phyloP scores from a whole-genome alignment of 495 filamentous ascomycete genomes.

The Xylaria intraflava region DNA sequence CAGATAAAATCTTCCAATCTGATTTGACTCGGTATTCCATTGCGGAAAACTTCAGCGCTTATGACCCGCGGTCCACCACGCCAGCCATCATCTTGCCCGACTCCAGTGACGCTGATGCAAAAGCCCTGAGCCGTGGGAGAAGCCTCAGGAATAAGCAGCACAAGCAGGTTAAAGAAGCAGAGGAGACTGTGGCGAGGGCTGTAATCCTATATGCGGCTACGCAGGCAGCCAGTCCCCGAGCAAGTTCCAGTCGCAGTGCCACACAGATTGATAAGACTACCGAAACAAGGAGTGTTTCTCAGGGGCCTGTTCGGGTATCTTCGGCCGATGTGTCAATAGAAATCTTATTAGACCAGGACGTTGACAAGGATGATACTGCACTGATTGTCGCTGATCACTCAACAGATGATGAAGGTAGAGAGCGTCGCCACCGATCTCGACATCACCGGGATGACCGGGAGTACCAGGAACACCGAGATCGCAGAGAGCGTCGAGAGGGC shows the following conservation, averaged over 20 bases:
- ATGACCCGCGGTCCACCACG: slow-evolving; percentile 36
- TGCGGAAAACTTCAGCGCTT: slow-evolving; percentile 11
- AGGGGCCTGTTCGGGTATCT: slow-evolving; percentile 16
- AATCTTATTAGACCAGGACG: slow-evolving; percentile 18
- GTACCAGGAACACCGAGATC: background rate
- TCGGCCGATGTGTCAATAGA: slow-evolving; percentile 15
- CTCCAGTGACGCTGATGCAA: slow-evolving; percentile 34
- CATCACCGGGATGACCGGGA: slow-evolving; percentile 27
- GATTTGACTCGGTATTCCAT: background rate
- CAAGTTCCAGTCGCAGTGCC: slow-evolving; percentile 7
- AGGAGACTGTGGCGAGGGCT: slow-evolving; percentile 42
- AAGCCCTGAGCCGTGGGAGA: slow-evolving; percentile 31
- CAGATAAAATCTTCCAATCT: slow-evolving; percentile 5
- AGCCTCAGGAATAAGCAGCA: slow-evolving; percentile 34
- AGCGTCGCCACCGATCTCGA: slow-evolving; percentile 30
- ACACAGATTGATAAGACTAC: slow-evolving; percentile 11
- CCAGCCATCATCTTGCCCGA: slow-evolving; percentile 40
- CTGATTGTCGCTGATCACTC: slow-evolving; percentile 41
- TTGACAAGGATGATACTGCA: slow-evolving; percentile 22
- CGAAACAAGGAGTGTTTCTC: slow-evolving; percentile 9
- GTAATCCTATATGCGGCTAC: slow-evolving; percentile 42
- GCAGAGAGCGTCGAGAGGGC: background rate
- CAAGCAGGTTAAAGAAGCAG: slow-evolving; percentile 33
- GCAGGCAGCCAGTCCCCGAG: slow-evolving; percentile 31
- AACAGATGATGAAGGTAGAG: slow-evolving; percentile 37